These are phyloP conservation scores for Aureobasidium sp. DNA, from an alignment of 2,329 filamentous ascomycete species.

Conservation along the genomic window DNA sequence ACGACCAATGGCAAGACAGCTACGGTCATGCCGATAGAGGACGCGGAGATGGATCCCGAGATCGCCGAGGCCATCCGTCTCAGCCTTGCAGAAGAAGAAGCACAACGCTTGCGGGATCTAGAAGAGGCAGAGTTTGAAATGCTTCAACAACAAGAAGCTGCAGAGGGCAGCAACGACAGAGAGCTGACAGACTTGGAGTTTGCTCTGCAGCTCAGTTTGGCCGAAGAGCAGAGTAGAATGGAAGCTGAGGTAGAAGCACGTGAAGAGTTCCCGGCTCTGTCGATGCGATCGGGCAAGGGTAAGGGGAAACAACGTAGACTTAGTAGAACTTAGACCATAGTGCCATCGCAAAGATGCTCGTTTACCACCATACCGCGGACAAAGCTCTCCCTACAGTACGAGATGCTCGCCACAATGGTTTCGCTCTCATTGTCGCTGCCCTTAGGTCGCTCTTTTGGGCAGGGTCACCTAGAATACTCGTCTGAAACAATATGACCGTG, in stretches of 20 bases:
- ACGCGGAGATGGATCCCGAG: conserved; percentile 46
- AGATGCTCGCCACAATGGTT: too few species aligned
- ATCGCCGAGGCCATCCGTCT: conserved; percentile 55
- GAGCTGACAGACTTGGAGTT: conserved; percentile 53
- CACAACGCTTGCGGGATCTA: background rate
- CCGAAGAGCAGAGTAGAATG: conserved; percentile 43
- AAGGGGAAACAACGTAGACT: background rate
- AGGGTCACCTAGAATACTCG: too few species aligned
- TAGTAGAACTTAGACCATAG: background rate
- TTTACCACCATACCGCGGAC: too few species aligned
- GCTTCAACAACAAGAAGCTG: conserved; percentile 18
- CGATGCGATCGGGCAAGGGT: conserved; percentile 3
- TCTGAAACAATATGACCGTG: too few species aligned
- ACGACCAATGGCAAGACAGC: conserved; percentile 27
- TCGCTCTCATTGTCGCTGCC: too few species aligned
- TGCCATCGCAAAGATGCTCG: background rate
- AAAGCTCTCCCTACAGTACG: too few species aligned
- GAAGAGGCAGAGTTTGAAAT: conserved; percentile 13
- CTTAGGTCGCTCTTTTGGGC: too few species aligned
- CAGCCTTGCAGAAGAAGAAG: conserved; percentile 25
- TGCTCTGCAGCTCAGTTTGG: conserved; percentile 53
- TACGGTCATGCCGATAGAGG: conserved; percentile 17
- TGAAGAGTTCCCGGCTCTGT: conserved; percentile 23
- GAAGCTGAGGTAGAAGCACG: conserved; percentile 10
- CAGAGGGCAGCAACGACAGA: conserved; percentile 27